Evolutionary conservation across 2,329 filamentous ascomycete genomes (phyloP), one percentile per base, ranked within the genome.

Genomic region (Biscogniauxia mediterranea): DNA sequence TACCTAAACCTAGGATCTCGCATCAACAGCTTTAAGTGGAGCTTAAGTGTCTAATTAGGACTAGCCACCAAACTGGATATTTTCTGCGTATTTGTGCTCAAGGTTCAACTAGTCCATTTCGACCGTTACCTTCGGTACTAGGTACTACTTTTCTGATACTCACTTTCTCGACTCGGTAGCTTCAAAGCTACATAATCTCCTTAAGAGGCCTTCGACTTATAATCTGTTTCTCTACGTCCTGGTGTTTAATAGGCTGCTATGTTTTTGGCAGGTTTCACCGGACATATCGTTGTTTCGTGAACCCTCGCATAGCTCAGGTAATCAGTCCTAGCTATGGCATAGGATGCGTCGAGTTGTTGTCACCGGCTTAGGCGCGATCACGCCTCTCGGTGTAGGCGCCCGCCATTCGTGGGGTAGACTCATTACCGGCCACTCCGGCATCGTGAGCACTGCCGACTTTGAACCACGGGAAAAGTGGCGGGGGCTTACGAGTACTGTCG

Each of bases 401-500:
- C 86, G 85, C 66, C 86, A 81, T 59, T 91, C 91, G 63, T 99
- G 95, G 95, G 83, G 79, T 62, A 89, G 91, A 57, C 85, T 99
- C 51, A 76, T 98, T 28, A 87, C 90, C 51, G 88, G 92, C 52
- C 83, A 93, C 49, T 93, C 89, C 64, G 95, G 93, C 65, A 87
- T 99, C 69, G 83, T 88, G 61, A 94, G 90, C 68, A 84, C 95
- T 57, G 84, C 83, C 60, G 75, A 85, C 61, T 81, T 85, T 57
- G 85, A 81, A 62, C 87, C 77, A 64, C 81, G 64, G 75, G 80
- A 71, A 26, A 74, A 75, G 66, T 97, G 93, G 83, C 81, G 81
- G 8, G 85, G 87, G 52, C 80, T 97, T 51, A 92, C 94, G 13
- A 95, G 92, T 74, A 92, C 89, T 58, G 87, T 98, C 56, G 94